Conservation (phyloP, 495 filamentous ascomycete species). For the Rusavskia elegans region DNA sequence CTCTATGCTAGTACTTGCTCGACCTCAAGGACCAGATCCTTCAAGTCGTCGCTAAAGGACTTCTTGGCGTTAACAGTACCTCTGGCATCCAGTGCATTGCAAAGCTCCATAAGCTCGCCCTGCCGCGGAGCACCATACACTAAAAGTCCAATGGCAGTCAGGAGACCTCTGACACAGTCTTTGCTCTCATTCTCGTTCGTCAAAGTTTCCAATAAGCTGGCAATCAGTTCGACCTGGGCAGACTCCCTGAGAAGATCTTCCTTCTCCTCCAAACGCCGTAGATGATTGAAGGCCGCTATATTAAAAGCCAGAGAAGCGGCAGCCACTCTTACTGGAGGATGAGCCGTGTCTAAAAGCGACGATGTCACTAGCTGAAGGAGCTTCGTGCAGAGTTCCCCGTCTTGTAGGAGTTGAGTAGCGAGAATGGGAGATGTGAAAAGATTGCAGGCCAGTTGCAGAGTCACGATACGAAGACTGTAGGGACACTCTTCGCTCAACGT, state of each 20-base stretch:
- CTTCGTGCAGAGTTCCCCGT: slow-evolving; percentile 12
- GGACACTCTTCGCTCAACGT: slow-evolving; percentile 35
- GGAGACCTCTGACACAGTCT: slow-evolving; percentile 56
- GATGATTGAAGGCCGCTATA: slow-evolving; percentile 52
- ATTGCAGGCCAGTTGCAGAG: slow-evolving; percentile 49
- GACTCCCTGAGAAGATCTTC: slow-evolving; percentile 46
- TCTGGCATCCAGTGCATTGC: slow-evolving; percentile 52
- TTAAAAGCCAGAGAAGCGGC: slow-evolving; percentile 78
- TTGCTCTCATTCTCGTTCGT: slow-evolving; percentile 42
- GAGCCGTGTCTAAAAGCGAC: slow-evolving; percentile 37
- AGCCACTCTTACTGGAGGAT: slow-evolving; percentile 46
- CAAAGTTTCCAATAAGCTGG: slow-evolving; percentile 62
- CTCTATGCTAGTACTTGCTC: not conserved
- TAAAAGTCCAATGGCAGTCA: slow-evolving; percentile 57
- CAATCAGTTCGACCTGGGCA: slow-evolving; percentile 63
- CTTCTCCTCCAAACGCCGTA: slow-evolving; percentile 38
- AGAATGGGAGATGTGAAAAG: slow-evolving; percentile 41
- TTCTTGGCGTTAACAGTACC: slow-evolving; percentile 39
- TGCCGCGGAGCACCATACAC: slow-evolving; percentile 51
- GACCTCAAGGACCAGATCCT: slow-evolving; percentile 34
- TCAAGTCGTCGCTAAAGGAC: slow-evolving; percentile 14
- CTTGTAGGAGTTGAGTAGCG: slow-evolving; percentile 22
- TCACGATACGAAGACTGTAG: slow-evolving; percentile 71
- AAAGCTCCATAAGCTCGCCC: slow-evolving; percentile 59
- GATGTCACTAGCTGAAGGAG: slow-evolving; percentile 34